These are phyloP conservation scores for Yamadazyma akitaensis DNA, from an alignment of 805 yeast genomes.

Conservation along the genomic window DNA sequence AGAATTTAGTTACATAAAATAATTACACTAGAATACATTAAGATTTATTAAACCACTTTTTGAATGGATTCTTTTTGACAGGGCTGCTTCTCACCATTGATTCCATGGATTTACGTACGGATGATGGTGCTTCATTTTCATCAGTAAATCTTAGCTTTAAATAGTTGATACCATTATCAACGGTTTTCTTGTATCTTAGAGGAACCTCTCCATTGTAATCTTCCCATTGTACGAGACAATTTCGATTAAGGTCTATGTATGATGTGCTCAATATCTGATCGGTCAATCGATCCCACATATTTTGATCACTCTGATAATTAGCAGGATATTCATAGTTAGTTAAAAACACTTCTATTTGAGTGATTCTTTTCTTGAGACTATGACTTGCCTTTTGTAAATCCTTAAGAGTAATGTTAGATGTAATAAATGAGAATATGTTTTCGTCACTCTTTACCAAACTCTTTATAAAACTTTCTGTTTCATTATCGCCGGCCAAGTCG, in stretches of 20 bases:
- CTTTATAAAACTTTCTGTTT: slow-evolving; percentile 57
- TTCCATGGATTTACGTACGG: background rate
- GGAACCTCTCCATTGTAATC: slow-evolving; percentile 20
- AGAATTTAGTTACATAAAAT: background rate
- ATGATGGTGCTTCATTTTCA: slow-evolving; percentile 4
- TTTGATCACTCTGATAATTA: slow-evolving; percentile 20
- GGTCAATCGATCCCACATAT: slow-evolving; percentile 36
- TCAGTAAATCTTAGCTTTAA: slow-evolving; percentile 32
- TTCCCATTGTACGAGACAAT: slow-evolving; percentile 30
- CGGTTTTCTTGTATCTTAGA: slow-evolving; percentile 24
- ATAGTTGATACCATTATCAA: slow-evolving; percentile 30
- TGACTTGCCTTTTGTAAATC: slow-evolving; percentile 42
- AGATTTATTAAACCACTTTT: slow-evolving; percentile 34
- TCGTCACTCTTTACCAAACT: slow-evolving; percentile 30
- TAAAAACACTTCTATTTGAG: slow-evolving; percentile 26
- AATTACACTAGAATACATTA: background rate
- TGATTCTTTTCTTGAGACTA: slow-evolving; percentile 28
- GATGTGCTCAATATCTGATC: slow-evolving; percentile 25
- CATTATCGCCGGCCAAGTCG: slow-evolving; percentile 36
- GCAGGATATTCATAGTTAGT: slow-evolving; percentile 32
- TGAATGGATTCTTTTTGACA: slow-evolving; percentile 35
- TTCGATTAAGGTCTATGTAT: slow-evolving; percentile 30
- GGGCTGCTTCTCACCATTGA: slow-evolving; percentile 1
- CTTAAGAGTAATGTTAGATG: slow-evolving; percentile 38
- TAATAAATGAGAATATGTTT: slow-evolving; percentile 37